phyloP scores from a whole-genome alignment of 352 stramenopile genomes.

The Phytophthora megakarya region DNA sequence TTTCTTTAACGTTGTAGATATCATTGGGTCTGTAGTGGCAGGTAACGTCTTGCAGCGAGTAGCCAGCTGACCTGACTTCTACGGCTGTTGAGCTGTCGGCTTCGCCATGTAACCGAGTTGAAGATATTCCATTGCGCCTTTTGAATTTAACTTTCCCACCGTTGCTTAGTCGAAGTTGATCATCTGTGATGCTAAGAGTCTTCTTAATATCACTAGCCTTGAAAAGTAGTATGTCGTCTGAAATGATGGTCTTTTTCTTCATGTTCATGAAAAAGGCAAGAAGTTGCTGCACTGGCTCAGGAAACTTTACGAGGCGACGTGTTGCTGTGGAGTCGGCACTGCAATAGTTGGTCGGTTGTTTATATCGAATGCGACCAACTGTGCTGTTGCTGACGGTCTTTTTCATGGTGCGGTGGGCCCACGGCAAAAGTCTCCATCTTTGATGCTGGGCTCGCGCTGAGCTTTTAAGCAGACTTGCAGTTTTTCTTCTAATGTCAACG shows the following conservation, averaged over 20 bases:
- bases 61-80: conserved; percentile 5
- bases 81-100: not conserved
- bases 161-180: conserved; percentile 13
- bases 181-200: conserved; percentile 5
- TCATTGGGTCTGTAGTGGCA: not conserved
- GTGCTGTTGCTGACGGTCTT: conserved; percentile 8
- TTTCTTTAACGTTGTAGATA: conserved; percentile 10
- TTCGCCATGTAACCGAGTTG: not conserved
- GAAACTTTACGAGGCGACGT: not conserved
- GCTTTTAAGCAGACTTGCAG: not conserved
- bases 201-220: conserved; percentile 10
- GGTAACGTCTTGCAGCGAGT: conserved; percentile 6
- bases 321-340: not conserved
- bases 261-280: too few species aligned
- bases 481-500: conserved; percentile 4
- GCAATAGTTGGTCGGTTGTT: not conserved
- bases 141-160: conserved; percentile 13
- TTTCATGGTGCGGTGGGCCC: not conserved
- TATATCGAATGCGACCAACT: conserved; percentile 7
- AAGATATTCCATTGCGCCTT: conserved; percentile 12
- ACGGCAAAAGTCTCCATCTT: conserved; percentile 3
- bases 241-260: too few species aligned
- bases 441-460: not conserved
- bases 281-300: conserved; percentile 3
- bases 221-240: conserved; percentile 4